phyloP scores from a whole-genome alignment of 2,329 filamentous ascomycete genomes.

The Penicillium crustosum region DNA sequence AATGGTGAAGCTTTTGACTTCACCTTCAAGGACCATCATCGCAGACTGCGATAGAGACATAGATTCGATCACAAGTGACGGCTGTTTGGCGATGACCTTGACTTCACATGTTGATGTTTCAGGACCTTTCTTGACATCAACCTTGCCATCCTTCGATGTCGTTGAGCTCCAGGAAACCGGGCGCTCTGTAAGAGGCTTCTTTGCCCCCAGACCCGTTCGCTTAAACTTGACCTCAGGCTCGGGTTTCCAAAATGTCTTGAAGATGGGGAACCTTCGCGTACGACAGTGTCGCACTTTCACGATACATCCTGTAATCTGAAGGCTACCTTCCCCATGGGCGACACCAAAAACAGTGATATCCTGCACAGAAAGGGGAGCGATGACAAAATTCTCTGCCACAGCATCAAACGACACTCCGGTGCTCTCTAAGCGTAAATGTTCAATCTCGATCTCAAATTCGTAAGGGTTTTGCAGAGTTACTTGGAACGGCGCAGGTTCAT shows the following conservation, averaged over 20 bases:
- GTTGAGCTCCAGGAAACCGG: slow-evolving; percentile 47
- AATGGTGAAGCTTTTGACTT: slow-evolving; percentile 73
- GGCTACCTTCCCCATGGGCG: slow-evolving; percentile 64
- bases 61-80: slow-evolving; percentile 71
- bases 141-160: slow-evolving; percentile 38
- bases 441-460: slow-evolving; percentile 87
- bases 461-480: slow-evolving; percentile 91
- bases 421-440: slow-evolving; percentile 72
- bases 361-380: slow-evolving; percentile 82
- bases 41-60: slow-evolving; percentile 79
- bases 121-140: slow-evolving; percentile 34
- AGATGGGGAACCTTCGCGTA: slow-evolving; percentile 80
- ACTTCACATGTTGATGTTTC: slow-evolving; percentile 51
- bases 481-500: slow-evolving; percentile 73
- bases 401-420: slow-evolving; percentile 73
- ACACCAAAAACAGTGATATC: slow-evolving; percentile 69
- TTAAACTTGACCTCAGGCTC: slow-evolving; percentile 73
- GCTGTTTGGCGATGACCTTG: slow-evolving; percentile 77
- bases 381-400: slow-evolving; percentile 60
- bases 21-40: slow-evolving; percentile 90
- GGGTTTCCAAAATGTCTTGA: slow-evolving; percentile 72
- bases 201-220: slow-evolving; percentile 63
- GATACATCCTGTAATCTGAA: slow-evolving; percentile 74
- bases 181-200: slow-evolving; percentile 52
- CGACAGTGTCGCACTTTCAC: slow-evolving; percentile 80